Evolutionary conservation across 441 rosid genomes (phyloP), one percentile per base, ranked within the genome.

Genomic region (Adansonia madagascariensis): DNA sequence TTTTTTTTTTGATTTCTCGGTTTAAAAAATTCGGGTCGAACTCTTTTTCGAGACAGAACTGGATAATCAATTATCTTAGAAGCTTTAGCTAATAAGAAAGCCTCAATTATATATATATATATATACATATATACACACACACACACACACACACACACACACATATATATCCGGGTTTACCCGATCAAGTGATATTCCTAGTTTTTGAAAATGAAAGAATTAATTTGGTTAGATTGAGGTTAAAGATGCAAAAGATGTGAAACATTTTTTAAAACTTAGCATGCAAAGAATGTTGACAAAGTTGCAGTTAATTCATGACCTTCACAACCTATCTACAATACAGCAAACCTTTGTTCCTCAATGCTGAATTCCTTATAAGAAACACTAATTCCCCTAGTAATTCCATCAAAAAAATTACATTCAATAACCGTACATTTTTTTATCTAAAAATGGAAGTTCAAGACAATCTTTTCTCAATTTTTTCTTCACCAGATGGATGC

Each of bases 191-290:
- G 52, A 27, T 27, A 47, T 8, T 46, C 52, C 52, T 10, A 10
- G 52, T 47, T 9, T 18, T 56, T 56, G 8, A 56, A 18, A 22
- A 18, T 22, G 61, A 20, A 43, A 41, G 6, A 65, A 41, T 8
- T 6, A 3, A 41, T 41, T 41, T 41, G 71, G 59, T 22, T 69
- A 49, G 20, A 49, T 14, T 49, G 1, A 46, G 43, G 59, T 31
- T 71, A 55, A 52, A 62, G 81, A 86, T 81, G 78, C 82, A 71
- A 87, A 84, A 76, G 80, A 80, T 12, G 78, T 84, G 89, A 86
- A 9, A 27, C 72, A 57, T 77, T 64, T 73, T 66, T 70, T 80
- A 41, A 80, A 46, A 53, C 15, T 27, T 24, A 77, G 24, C 74
- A 70, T 70, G 74, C 74, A 70, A 70, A 70, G 74, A 70, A 15